Conservation (phyloP, 768 basidiomycete genomes). For the Kwoniella bestiolae region DNA sequence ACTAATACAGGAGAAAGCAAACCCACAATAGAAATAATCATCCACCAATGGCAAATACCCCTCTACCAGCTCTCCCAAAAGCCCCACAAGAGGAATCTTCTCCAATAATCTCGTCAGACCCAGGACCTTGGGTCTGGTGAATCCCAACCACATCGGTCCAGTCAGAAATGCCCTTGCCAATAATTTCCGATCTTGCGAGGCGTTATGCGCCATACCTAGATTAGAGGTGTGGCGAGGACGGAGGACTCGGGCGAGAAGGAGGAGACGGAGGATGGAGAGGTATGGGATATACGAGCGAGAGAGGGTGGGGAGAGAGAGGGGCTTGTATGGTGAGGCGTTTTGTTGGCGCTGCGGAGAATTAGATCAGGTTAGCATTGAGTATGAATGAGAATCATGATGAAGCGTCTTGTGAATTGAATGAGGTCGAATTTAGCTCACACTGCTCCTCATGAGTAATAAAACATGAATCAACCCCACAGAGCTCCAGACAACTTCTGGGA, state of each 20-base stretch:
- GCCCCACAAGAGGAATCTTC: slow-evolving; percentile 43
- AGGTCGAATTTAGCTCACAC: slow-evolving; percentile 19
- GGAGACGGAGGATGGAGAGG: slow-evolving; percentile 68
- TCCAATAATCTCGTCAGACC: slow-evolving; percentile 37
- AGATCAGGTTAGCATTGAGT: not conserved
- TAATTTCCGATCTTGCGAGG: slow-evolving; percentile 77
- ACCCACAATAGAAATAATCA: slow-evolving; percentile 56
- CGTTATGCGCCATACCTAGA: slow-evolving; percentile 68
- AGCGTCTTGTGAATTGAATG: not conserved
- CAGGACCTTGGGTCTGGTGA: slow-evolving; percentile 50
- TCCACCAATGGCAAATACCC: slow-evolving; percentile 55
- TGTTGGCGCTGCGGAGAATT: slow-evolving; percentile 6
- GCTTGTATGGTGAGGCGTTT: slow-evolving; percentile 59
- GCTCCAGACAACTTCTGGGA: slow-evolving; percentile 38
- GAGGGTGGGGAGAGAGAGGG: slow-evolving; percentile 57
- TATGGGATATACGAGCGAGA: slow-evolving; percentile 65
- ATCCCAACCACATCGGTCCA: slow-evolving; percentile 74
- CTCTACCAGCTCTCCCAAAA: slow-evolving; percentile 49
- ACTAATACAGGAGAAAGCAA: no score
- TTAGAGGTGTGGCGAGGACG: slow-evolving; percentile 67
- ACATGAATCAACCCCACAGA: slow-evolving; percentile 32
- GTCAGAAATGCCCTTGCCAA: slow-evolving; percentile 77
- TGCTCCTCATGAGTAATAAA: slow-evolving; percentile 27
- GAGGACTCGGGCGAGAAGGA: slow-evolving; percentile 74
- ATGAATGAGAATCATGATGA: not conserved